These are phyloP conservation scores for Globisporangium carolinianum DNA, from an alignment of 352 stramenopile genomes.

Conservation along the genomic window DNA sequence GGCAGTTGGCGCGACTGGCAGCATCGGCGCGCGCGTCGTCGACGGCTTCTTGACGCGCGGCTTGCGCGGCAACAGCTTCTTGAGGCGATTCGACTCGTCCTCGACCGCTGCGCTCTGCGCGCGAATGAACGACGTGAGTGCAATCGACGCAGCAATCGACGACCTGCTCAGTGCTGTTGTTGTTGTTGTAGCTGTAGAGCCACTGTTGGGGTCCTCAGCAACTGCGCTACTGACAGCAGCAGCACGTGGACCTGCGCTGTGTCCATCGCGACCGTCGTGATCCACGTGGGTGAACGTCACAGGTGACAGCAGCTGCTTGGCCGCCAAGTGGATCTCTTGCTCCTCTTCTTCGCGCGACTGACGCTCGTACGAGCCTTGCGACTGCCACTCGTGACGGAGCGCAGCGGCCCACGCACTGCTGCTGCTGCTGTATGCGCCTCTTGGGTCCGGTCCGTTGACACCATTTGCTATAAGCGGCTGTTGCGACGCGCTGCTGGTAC, in stretches of 20 bases:
- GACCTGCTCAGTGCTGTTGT: background rate
- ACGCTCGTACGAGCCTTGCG: slow-evolving; percentile 1
- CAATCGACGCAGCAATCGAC: background rate
- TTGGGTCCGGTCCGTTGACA: too few species aligned
- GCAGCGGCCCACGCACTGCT: background rate
- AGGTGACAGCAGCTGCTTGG: slow-evolving; percentile 14
- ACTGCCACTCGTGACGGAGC: background rate
- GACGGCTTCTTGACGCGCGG: slow-evolving; percentile 8
- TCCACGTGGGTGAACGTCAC: slow-evolving; percentile 13
- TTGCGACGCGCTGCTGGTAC: background rate
- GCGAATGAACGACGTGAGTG: slow-evolving; percentile 4
- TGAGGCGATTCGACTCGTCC: background rate
- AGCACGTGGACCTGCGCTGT: background rate
- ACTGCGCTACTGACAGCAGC: background rate
- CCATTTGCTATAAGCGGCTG: too few species aligned
- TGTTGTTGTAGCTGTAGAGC: background rate
- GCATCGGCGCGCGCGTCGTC: background rate
- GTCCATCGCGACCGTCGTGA: slow-evolving; percentile 2
- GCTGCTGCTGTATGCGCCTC: background rate
- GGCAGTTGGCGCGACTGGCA: too few species aligned
- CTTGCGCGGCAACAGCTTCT: slow-evolving; percentile 11
- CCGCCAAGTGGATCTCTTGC: slow-evolving; percentile 15
- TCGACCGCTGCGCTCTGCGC: background rate
- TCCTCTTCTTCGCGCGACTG: slow-evolving; percentile 12
- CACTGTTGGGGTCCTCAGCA: too few species aligned